phyloP scores from a whole-genome alignment of 1,284 basidiomycete species.

The Ceratobasidium sp. region DNA sequence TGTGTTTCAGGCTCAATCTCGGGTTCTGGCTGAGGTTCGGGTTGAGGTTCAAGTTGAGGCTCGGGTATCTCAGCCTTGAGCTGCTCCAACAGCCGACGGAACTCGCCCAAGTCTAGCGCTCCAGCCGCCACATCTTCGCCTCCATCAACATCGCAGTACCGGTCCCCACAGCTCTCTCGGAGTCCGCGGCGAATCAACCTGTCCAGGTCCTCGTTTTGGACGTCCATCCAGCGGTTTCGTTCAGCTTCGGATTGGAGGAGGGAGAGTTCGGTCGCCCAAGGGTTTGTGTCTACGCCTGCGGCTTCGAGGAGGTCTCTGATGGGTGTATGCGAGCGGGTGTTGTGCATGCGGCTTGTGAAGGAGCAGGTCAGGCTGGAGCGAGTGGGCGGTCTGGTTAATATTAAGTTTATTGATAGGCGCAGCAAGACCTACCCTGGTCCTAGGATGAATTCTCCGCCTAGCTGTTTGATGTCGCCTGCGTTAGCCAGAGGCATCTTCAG shows the following conservation, averaged over 20 bases:
- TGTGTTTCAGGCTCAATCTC: not conserved
- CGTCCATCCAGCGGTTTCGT: conserved; percentile 44
- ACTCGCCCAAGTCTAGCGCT: conserved; percentile 20
- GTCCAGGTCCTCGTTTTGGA: conserved; percentile 46
- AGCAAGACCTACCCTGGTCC: conserved; percentile 72
- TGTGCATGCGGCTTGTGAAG: conserved; percentile 81
- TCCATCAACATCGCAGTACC: not conserved
- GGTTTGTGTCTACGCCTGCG: conserved; percentile 62
- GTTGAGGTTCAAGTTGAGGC: too few relatives aligned
- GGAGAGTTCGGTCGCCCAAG: conserved; percentile 42
- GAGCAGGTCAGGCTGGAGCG: conserved; percentile 68
- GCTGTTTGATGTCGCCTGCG: conserved; percentile 80
- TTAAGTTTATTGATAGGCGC: conserved; percentile 50
- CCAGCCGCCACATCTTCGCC: not conserved
- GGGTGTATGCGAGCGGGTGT: conserved; percentile 75
- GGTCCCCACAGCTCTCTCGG: not conserved
- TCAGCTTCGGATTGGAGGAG: conserved; percentile 11
- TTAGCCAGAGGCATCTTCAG: conserved; percentile 81
- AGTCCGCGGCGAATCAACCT: conserved; percentile 25
- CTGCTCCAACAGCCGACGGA: conserved; percentile 14
- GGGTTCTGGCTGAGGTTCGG: not conserved
- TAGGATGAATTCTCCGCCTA: conserved; percentile 92
- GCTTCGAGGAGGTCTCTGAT: conserved; percentile 74
- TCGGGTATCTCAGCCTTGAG: conserved; percentile 16
- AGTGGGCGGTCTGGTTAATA: conserved; percentile 50